A percentile compares a stretch with the other conserved stretches of the same genome.
These are phyloP conservation scores for Amaranthus cruentus DNA, from an alignment of 148 eudicot species.

Conservation along the genomic window DNA sequence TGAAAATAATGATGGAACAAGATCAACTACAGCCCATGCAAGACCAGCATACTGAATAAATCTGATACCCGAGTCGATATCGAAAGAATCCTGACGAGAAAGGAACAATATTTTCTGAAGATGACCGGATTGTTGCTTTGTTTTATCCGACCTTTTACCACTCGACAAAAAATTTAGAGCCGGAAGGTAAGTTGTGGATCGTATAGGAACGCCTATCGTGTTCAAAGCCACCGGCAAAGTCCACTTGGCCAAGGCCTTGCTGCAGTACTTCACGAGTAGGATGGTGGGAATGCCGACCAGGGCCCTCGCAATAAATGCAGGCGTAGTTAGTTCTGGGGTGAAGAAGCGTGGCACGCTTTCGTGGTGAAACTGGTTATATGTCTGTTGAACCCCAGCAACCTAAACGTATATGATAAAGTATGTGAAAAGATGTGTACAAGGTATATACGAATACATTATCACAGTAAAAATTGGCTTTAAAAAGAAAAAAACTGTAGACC, in stretches of 20 bases:
- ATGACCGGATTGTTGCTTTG: constrained; percentile 50
- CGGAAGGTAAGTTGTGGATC: constrained; percentile 67
- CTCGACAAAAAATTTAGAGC: constrained; percentile 33
- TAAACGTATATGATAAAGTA: constrained; percentile 12
- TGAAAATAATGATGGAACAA: constrained; percentile 81
- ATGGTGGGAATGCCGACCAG: constrained; percentile 86
- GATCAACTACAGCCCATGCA: constrained; percentile 97
- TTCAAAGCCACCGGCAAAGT: constrained; percentile 61
- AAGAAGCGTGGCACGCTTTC: constrained; percentile 67
- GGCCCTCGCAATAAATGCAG: constrained; percentile 55
- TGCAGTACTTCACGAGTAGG: constrained; percentile 79
- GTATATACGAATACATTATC: too few relatives aligned
- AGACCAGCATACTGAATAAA: constrained; percentile 91
- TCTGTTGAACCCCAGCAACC: constrained; percentile 85
- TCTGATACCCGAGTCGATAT: constrained; percentile 90
- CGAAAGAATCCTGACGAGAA: constrained; percentile 53
- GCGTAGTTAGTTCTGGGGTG: constrained; percentile 52
- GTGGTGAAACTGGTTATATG: constrained; percentile 85
- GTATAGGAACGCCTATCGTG: constrained; percentile 76
- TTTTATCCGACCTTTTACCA: constrained; percentile 36
- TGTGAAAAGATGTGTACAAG: too few relatives aligned
- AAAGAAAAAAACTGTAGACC: too few relatives aligned
- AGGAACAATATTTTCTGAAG: constrained; percentile 61
- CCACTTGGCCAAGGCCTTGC: constrained; percentile 95
- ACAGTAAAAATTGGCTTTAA: too few relatives aligned